Evolutionary conservation across 257 asterid genomes (phyloP), one percentile per base, ranked within the genome.

Genomic region (Gentiana macrophylla): DNA sequence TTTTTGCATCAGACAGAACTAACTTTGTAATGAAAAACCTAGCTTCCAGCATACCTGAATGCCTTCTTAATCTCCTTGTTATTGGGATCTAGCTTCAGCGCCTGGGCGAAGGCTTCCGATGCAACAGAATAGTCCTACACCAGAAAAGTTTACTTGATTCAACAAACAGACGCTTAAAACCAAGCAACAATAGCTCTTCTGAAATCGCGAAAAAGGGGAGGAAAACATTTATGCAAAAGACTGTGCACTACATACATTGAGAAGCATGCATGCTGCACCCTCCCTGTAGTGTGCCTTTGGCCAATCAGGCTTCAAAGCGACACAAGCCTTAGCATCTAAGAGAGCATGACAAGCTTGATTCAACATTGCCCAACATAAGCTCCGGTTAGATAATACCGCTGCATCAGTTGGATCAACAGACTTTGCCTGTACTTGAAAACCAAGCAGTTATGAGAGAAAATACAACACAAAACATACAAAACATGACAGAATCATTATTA

Each of bases 41-140:
- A 24, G 24, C 24, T 24, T 24, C 1, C 24, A 24, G 24, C 24
- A 24, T 63, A 64, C 69, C 62, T 2, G 6, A n/a, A 37, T 38
- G 62, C 58, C 32, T 48, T 56, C 32, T 32, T 11, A 12, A 56
- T 61, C 12, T 61, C 74, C 55, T 64, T 35, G 62, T 73, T 61
- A 24, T 48, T 59, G 35, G 69, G 75, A 41, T 68, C 74, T 50
- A 64, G 52, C 12, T 3, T 10, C 53, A 57, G n/a, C 34, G 78
- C 74, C 24, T 11, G 4, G 6, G 37, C 36, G 55, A 68, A 73
- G 12, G 74, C 55, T 12, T 32, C 62, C 3, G 65, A 32, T 2
- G 74, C 71, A 38, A 2, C 38, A 0, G 9, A 1, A 33, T 64
- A 64, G 4, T 73, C 33, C 72, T 68, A 49, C 57, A 34, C 3